These are phyloP conservation scores for Gardenia jasminoides DNA, from an alignment of 257 asterid genomes.

Conservation along the genomic window DNA sequence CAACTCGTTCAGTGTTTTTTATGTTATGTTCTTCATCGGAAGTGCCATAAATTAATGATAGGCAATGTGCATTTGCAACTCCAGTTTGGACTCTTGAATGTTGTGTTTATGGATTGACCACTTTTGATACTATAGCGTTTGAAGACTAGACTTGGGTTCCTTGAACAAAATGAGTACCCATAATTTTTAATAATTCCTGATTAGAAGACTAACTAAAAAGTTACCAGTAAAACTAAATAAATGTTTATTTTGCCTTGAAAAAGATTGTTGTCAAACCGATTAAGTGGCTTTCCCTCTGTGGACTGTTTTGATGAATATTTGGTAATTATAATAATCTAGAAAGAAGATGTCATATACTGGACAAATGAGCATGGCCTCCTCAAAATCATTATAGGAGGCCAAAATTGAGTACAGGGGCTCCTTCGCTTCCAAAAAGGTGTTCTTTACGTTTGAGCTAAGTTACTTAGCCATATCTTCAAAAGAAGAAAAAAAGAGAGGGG, in stretches of 20 bases:
- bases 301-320: no score
- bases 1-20: background rate
- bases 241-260: background rate
- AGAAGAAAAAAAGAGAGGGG: background rate
- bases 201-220: background rate
- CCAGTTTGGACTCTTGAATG: background rate
- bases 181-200: background rate
- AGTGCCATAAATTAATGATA: background rate
- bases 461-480: background rate
- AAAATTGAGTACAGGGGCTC: background rate
- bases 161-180: background rate
- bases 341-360: background rate
- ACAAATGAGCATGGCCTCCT: background rate
- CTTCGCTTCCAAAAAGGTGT: background rate
- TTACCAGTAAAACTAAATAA: background rate
- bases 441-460: background rate
- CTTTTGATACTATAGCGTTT: background rate
- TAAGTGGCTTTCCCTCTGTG: background rate
- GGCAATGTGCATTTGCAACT: background rate
- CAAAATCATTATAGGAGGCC: background rate
- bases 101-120: background rate
- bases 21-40: background rate
- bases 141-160: background rate
- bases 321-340: background rate
- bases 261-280: background rate